Evolutionary conservation across 2,329 filamentous ascomycete genomes (phyloP).

Genomic region (Akanthomyces muscarius): DNA sequence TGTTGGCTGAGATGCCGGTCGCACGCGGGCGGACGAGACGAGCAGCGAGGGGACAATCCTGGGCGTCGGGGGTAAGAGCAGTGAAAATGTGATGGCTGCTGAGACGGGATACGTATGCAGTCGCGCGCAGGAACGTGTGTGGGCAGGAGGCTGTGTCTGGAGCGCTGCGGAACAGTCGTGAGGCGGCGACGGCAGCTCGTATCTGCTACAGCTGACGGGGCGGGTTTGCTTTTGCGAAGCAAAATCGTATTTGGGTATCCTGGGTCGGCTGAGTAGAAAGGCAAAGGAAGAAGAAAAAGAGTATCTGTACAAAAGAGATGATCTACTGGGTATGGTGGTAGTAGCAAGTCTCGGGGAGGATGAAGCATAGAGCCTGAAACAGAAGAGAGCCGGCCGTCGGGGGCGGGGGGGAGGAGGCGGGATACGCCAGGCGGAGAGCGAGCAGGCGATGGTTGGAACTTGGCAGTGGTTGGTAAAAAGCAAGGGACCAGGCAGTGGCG

Average conservation of each 20-base stretch:
- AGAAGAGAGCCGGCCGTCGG: background rate
- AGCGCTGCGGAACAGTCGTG: background rate
- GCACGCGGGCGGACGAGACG: slow-evolving; percentile 4
- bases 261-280: background rate
- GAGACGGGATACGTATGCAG: background rate
- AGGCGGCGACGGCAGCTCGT: slow-evolving; percentile 9
- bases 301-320: slow-evolving; percentile 1
- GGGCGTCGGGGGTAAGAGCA: background rate
- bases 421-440: background rate
- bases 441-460: slow-evolving; percentile 5
- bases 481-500: slow-evolving; percentile 9
- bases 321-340: background rate
- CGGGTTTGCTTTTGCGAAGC: slow-evolving; percentile 8
- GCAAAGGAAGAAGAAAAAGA: background rate
- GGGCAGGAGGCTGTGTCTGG: slow-evolving; percentile 3
- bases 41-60: background rate
- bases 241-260: background rate
- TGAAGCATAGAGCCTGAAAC: slow-evolving; percentile 7
- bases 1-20: slow-evolving; percentile 23
- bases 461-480: background rate
- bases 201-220: slow-evolving; percentile 6
- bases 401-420: slow-evolving; percentile 9
- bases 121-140: background rate
- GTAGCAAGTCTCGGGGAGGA: background rate
- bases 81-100: background rate